A percentile compares a stretch with the other conserved stretches of the same genome.
phyloP scores from a whole-genome alignment of 805 yeast genomes.

The Saccharomycopsis malanga region DNA sequence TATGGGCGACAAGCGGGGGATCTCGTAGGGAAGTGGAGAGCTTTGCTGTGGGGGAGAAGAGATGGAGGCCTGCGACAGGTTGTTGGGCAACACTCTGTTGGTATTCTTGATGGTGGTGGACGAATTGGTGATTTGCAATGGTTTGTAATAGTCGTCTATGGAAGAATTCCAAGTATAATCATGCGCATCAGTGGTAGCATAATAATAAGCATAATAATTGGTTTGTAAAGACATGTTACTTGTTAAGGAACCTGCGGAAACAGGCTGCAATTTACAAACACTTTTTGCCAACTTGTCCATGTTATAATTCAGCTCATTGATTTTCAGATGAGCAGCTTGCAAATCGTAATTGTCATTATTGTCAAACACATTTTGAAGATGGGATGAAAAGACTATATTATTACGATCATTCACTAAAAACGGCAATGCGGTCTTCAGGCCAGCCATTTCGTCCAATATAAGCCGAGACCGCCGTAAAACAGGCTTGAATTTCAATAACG shows the following conservation, averaged over 20 bases:
- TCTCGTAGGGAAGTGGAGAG: conserved; percentile 15
- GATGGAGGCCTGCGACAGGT: not conserved
- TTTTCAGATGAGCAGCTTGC: conserved; percentile 17
- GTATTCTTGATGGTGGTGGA: conserved; percentile 9
- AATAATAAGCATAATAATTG: conserved; percentile 4
- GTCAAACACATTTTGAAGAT: conserved; percentile 22
- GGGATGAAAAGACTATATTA: conserved; percentile 27
- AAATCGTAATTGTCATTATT: not conserved
- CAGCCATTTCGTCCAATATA: conserved; percentile 42
- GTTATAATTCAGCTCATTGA: conserved; percentile 8
- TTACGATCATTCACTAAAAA: conserved; percentile 27
- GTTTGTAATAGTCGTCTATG: conserved; percentile 4
- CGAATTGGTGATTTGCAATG: conserved; percentile 8
- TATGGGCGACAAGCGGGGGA: conserved; percentile 53
- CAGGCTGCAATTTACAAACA: not conserved
- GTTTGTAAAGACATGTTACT: not conserved
- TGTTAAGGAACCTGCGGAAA: not conserved
- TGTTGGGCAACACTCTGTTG: not conserved
- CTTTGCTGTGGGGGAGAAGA: not conserved
- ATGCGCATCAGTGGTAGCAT: not conserved
- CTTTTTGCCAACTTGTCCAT: not conserved
- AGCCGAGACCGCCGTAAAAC: conserved; percentile 32
- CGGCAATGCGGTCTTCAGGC: conserved; percentile 27
- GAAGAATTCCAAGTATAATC: not conserved
- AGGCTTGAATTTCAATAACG: conserved; percentile 50